Evolutionary conservation across 2,329 filamentous ascomycete species (phyloP).

Genomic region (Ophiobolus disseminans): DNA sequence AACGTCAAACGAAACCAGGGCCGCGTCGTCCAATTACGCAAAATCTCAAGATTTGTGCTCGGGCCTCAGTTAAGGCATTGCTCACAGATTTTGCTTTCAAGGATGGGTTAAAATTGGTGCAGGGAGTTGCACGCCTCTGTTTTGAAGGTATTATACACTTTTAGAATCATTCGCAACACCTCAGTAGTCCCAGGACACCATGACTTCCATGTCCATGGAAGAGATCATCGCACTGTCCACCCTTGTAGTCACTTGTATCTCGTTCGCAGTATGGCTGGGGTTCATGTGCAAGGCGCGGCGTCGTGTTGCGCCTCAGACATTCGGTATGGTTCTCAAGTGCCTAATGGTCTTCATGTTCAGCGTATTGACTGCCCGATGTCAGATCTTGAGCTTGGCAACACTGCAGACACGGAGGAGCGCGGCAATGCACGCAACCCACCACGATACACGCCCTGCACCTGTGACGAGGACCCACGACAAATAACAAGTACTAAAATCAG

Average conservation of each 20-base stretch:
- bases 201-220: slow-evolving; percentile 9
- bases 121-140: too few species aligned
- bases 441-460: too few species aligned
- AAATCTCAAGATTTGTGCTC: neutral
- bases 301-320: neutral
- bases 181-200: neutral
- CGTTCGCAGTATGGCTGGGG: neutral
- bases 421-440: too few species aligned
- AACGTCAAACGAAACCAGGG: neutral
- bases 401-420: too few species aligned
- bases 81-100: neutral
- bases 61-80: too few species aligned
- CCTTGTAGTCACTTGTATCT: slow-evolving; percentile 5
- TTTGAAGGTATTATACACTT: neutral
- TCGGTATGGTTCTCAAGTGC: too few species aligned
- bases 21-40: slow-evolving; percentile 6
- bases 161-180: neutral
- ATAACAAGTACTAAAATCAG: too few species aligned
- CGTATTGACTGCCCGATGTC: too few species aligned
- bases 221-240: slow-evolving; percentile 13
- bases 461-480: too few species aligned
- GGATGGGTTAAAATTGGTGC: neutral
- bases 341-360: too few species aligned
- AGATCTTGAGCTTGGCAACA: too few species aligned
- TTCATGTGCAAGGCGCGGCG: neutral